Evolutionary conservation across 129 eudicot species (phyloP), one percentile per base, ranked within the genome.

Genomic region (Mikania micrantha): DNA sequence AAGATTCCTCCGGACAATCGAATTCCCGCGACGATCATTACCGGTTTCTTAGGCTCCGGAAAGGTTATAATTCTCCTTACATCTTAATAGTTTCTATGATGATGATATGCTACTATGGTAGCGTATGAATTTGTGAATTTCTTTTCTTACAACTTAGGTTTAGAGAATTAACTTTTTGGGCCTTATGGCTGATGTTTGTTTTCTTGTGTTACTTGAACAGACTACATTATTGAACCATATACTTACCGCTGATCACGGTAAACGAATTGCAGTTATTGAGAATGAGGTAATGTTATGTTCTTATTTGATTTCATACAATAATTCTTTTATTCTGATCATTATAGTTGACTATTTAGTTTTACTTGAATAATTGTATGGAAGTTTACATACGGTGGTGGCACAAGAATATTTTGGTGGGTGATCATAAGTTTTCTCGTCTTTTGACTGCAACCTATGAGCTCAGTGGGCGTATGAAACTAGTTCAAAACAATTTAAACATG

Each of bases 11-110:
- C 92, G 1, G 99, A 94, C 65, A 54, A 87, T 77, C 78, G 99
- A 24, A 83, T 94, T 69, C 99, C 99, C 2, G 99, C 99, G 31
- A 94, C 99, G 64, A 89, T 94, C 54, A 94, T 94, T n/a, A 94
- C 99, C 34, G 99, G 99, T 2, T 94, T 94, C 75, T 68, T 94
- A 73, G 97, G 99, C 27, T 94, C 99, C 34, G 99, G 97, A 68
- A 94, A 94, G 96, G 97, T 91, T 65, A 36, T 32, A 13, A 39
- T 39, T 58, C 24, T 40, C 15, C 3, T 31, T 40, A 2, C 7
- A 42, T 58, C 8, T 40, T 3, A 22, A 54, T 56, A 31, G 21
- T 27, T 71, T 71, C 8, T 59, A 25, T 57, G 39, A 40, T 15
- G 32, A 35, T 57, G 62, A 47, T 36, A 53, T 64, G 64, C 53